Evolutionary conservation across 768 basidiomycete genomes (phyloP), one percentile per base, ranked within the genome.

Genomic region (Leccinum imitatum): DNA sequence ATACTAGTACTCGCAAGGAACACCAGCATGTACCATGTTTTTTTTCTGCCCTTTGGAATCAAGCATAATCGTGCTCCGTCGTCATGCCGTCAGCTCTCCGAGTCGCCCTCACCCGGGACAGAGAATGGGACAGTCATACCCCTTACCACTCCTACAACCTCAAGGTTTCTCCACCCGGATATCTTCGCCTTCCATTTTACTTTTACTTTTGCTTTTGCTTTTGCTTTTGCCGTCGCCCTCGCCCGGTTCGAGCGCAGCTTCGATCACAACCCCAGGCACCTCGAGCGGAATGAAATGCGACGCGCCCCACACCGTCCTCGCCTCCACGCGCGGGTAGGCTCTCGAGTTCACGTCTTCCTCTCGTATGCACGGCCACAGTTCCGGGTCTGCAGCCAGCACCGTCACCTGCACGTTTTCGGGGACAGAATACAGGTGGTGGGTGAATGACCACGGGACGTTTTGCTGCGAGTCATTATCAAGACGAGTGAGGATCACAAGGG

Each of bases 391-490:
- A 11, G 44, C 59, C 1, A 68, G 61, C 3, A 64, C 57, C 1
- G 39, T 55, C 30, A 69, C 44, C 4, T 27, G 39, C 41, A 65
- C 56, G n/a, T 63, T 61, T 14, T 60, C 56, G 10, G 63, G 66
- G 0, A 15, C 47, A 5, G 31, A n/a, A 37, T 2, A 35, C 2
- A 68, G 33, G 2, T 33, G 31, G 50, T 60, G 59, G 4, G 56
- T 25, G 30, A 68, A 68, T 17, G 67, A 66, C 69, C 69, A 68
- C 14, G 66, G 64, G 1, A 15, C 3, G 48, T 68, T 70, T 64
- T 68, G 64, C 69, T 70, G 39, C 39, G 4, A n/a, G 17, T 41
- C 3, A 7, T 17, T 17, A 4, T 41, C 17, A n/a, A 6, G 9
- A 25, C 23, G 23, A n/a, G n/a, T n/a, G 17, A 41, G n/a, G n/a